Conservation (phyloP, 306 rosid species). For the Bauhinia variegata region DNA sequence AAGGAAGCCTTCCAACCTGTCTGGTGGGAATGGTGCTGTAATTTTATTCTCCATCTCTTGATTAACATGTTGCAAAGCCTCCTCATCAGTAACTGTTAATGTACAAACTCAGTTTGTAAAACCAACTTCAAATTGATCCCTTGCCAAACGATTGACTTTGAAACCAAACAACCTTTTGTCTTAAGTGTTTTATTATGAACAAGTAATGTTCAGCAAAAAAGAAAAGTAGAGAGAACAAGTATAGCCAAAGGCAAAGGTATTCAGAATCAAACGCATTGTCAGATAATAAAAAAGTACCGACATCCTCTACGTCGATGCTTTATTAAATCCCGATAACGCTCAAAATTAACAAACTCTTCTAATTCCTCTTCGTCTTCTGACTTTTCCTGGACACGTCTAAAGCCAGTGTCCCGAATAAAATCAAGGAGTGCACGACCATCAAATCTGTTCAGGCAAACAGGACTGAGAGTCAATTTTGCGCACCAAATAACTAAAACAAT, state of each 20-base stretch:
- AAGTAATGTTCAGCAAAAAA: slow-evolving; percentile 16
- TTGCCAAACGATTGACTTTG: neutral
- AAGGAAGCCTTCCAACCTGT: slow-evolving; percentile 55
- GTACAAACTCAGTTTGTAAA: slow-evolving; percentile 52
- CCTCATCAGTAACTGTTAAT: slow-evolving; percentile 84
- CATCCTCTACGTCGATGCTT: slow-evolving; percentile 99
- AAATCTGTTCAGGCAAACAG: slow-evolving; percentile 57
- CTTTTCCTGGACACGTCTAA: slow-evolving; percentile 73
- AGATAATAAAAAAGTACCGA: slow-evolving; percentile 87
- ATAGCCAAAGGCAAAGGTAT: slow-evolving; percentile 36
- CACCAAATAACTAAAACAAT: neutral
- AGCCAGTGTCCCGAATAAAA: slow-evolving; percentile 82
- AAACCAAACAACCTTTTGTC: slow-evolving; percentile 30
- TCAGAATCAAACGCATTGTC: slow-evolving; percentile 47
- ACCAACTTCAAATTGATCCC: slow-evolving; percentile 33
- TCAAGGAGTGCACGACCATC: slow-evolving; percentile 98
- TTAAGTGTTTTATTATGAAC: slow-evolving; percentile 36
- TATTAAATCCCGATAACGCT: slow-evolving; percentile 99
- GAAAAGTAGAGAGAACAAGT: slow-evolving; percentile 21
- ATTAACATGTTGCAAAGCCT: slow-evolving; percentile 89
- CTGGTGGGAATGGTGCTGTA: slow-evolving; percentile 67
- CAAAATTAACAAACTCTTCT: slow-evolving; percentile 99
- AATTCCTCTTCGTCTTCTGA: slow-evolving; percentile 95
- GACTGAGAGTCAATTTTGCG: slow-evolving; percentile 5
- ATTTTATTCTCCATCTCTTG: slow-evolving; percentile 91